These are phyloP conservation scores for Waltiozyma sp. DNA, from an alignment of 1,139 yeast species.

Conservation along the genomic window DNA sequence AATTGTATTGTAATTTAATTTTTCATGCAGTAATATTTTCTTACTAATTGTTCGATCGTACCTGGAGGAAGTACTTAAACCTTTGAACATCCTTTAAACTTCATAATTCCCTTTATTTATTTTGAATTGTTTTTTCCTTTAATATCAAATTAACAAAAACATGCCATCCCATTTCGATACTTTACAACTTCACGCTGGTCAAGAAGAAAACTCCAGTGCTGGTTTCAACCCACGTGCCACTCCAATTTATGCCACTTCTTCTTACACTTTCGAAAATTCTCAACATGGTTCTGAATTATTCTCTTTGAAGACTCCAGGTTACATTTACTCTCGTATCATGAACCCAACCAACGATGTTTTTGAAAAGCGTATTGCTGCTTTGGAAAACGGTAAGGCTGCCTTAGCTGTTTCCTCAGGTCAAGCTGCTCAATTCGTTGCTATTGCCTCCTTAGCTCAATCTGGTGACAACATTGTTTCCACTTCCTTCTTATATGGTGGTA, in stretches of 20 bases:
- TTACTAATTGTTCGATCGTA: background rate
- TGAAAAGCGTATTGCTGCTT: slow-evolving; percentile 84
- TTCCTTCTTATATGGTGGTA: slow-evolving; percentile 90
- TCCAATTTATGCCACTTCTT: slow-evolving; percentile 81
- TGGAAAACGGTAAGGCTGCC: slow-evolving; percentile 89
- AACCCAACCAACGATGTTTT: slow-evolving; percentile 90
- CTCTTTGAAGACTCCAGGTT: slow-evolving; percentile 73
- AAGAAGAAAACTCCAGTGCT: slow-evolving; percentile 37
- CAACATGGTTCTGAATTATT: slow-evolving; percentile 88
- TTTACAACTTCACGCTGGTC: slow-evolving; percentile 91
- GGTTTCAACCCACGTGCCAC: slow-evolving; percentile 69
- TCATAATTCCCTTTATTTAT: no score
- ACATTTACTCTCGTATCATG: slow-evolving; percentile 78
- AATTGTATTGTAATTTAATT: background rate
- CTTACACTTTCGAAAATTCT: slow-evolving; percentile 79
- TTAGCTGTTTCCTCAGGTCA: slow-evolving; percentile 91
- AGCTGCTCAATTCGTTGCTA: slow-evolving; percentile 84
- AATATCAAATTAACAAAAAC: background rate
- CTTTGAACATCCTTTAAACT: no score
- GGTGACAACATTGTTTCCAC: slow-evolving; percentile 89
- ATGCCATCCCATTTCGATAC: slow-evolving; percentile 70
- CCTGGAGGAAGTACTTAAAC: no score
- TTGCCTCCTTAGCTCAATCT: slow-evolving; percentile 71
- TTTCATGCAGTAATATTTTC: background rate
- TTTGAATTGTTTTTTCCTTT: background rate